A percentile compares a stretch with the other conserved stretches of the same genome.
phyloP scores from a whole-genome alignment of 495 filamentous ascomycete genomes.

The Aspergillus saccharolyticus region DNA sequence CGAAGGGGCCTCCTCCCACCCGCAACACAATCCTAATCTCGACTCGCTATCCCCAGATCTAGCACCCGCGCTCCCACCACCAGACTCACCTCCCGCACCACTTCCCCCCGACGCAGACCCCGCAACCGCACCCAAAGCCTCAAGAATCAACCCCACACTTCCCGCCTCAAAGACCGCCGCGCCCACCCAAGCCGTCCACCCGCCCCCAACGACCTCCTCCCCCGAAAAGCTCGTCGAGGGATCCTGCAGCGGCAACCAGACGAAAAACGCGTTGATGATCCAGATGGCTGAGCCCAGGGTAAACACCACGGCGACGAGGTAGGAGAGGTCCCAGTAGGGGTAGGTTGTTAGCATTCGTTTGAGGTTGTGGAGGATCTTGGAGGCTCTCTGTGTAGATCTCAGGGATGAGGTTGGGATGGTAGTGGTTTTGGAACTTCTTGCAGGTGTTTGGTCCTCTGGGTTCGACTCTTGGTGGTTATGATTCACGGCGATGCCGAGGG shows the following conservation, averaged over 20 bases:
- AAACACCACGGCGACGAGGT: constrained; percentile 52
- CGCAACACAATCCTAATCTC: constrained; percentile 49
- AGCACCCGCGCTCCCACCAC: constrained; percentile 54
- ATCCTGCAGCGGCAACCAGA: constrained; percentile 54
- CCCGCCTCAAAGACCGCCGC: too few species aligned
- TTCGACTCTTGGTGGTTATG: constrained; percentile 17
- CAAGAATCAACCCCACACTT: neutral
- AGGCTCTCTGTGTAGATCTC: constrained; percentile 21
- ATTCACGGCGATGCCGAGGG: constrained; percentile 49
- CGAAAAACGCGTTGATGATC: constrained; percentile 66
- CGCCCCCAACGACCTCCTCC: constrained; percentile 50
- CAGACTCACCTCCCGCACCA: too few species aligned
- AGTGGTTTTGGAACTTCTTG: constrained; percentile 31
- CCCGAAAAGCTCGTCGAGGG: constrained; percentile 50
- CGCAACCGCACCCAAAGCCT: too few species aligned
- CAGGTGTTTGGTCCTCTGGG: constrained; percentile 25
- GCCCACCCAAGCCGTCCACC: constrained; percentile 58
- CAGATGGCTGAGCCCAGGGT: constrained; percentile 60
- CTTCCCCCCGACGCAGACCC: too few species aligned
- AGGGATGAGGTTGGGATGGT: constrained; percentile 53
- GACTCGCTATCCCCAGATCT: neutral
- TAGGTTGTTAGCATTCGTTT: constrained; percentile 12
- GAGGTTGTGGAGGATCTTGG: constrained; percentile 64
- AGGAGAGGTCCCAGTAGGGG: too few species aligned
- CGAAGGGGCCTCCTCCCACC: too few species aligned